Percentiles rank a stretch among this genome's conserved stretches.
Evolutionary conservation across 2,329 filamentous ascomycete genomes (phyloP).

Genomic region (Exserohilum turcica): DNA sequence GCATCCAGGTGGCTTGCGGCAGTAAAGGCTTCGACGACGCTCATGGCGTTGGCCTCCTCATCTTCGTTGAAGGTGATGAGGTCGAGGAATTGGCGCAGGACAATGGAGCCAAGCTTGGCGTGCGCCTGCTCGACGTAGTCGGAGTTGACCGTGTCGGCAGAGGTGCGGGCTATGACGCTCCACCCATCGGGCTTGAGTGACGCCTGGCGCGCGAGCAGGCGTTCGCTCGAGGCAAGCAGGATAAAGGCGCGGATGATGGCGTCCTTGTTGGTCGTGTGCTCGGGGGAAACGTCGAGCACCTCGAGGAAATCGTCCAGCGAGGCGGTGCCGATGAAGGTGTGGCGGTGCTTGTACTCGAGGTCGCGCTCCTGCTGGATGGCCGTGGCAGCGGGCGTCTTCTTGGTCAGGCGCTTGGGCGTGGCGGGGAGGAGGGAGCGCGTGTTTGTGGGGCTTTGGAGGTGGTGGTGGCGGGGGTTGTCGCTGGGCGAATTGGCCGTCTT

Average conservation of each 20-base stretch:
- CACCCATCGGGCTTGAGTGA: conserved; percentile 29
- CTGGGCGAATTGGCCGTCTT: conserved; percentile 10
- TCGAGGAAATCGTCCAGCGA: conserved; percentile 40
- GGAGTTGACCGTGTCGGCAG: conserved; percentile 20
- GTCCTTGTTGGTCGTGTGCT: conserved; percentile 25
- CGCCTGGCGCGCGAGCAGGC: conserved; percentile 31
- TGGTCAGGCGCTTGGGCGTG: conserved; percentile 9
- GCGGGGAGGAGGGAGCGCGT: conserved; percentile 11
- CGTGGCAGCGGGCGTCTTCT: conserved; percentile 9
- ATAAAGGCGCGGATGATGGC: conserved; percentile 34
- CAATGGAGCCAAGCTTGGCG: conserved; percentile 34
- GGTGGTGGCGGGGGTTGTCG: conserved; percentile 6
- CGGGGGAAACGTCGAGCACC: conserved; percentile 28
- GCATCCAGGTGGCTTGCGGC: conserved; percentile 34
- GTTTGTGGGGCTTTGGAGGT: conserved; percentile 10
- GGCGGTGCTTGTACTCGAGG: conserved; percentile 41
- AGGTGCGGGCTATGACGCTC: conserved; percentile 34
- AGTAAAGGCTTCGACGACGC: conserved; percentile 37
- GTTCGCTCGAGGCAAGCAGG: conserved; percentile 33
- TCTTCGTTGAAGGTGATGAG: conserved; percentile 31
- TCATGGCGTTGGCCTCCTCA: conserved; percentile 22
- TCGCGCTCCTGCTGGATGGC: conserved; percentile 30
- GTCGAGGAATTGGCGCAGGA: conserved; percentile 34
- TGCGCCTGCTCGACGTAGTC: conserved; percentile 34
- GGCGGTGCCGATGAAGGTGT: conserved; percentile 42